Percentiles rank a stretch among this genome's conserved stretches.
Conservation (phyloP, 2,329 filamentous ascomycete genomes). For the Tolypocladium ophioglossoides region DNA sequence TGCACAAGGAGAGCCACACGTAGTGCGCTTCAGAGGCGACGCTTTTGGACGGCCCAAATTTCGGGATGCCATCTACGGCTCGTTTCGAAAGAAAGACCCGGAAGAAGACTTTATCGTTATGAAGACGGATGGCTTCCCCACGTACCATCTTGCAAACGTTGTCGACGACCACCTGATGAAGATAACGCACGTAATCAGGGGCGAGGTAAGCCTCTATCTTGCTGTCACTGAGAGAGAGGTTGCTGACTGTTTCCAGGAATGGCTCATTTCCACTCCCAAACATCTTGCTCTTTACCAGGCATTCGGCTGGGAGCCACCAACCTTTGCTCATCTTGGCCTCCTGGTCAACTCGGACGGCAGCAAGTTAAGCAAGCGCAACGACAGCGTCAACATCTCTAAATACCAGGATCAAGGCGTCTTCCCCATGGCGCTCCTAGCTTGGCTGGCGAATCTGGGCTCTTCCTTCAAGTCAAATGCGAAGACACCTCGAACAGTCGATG, state of each 20-base stretch:
- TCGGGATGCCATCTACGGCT: constrained; percentile 71
- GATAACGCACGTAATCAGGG: constrained; percentile 91
- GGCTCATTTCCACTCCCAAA: constrained; percentile 86
- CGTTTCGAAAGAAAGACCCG: constrained; percentile 41
- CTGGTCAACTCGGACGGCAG: constrained; percentile 57
- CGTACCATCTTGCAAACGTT: constrained; percentile 95
- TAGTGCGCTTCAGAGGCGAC: constrained; percentile 64
- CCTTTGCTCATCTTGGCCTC: constrained; percentile 73
- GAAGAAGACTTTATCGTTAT: constrained; percentile 80
- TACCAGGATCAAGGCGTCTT: constrained; percentile 37
- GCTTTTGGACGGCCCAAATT: constrained; percentile 47
- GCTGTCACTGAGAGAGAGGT: constrained; percentile 1
- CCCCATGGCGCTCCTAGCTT: constrained; percentile 56
- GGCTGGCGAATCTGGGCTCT: constrained; percentile 59
- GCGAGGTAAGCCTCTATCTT: constrained; percentile 43
- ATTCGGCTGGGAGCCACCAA: constrained; percentile 61
- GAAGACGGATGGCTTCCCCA: constrained; percentile 86
- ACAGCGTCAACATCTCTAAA: constrained; percentile 35
- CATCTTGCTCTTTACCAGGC: constrained; percentile 62
- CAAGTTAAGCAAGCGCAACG: constrained; percentile 80
- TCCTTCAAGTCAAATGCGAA: constrained; percentile 16
- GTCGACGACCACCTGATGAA: constrained; percentile 93
- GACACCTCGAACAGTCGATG: constrained; percentile 41
- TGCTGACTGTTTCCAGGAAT: constrained; percentile 51
- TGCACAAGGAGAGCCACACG: constrained; percentile 56